Percentiles rank a stretch among this genome's conserved stretches.
phyloP scores from a whole-genome alignment of 1,284 basidiomycete species.

The Cryptococcus jaspeensis region DNA sequence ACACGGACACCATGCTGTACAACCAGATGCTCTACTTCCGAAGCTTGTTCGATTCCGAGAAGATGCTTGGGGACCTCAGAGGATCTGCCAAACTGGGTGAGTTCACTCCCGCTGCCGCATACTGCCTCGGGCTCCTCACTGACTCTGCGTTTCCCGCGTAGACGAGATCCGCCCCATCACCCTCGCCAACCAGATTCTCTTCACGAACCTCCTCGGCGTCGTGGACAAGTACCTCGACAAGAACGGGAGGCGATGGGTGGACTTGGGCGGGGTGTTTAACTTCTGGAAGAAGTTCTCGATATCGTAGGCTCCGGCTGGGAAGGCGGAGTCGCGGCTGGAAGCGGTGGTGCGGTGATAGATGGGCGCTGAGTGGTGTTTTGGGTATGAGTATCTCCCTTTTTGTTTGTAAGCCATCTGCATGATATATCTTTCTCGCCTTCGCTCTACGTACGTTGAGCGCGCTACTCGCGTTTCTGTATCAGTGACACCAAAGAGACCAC shows the following conservation, averaged over 20 bases:
- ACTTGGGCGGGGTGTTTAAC: slow-evolving; percentile 71
- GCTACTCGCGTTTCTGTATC: no score
- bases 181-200: slow-evolving; percentile 56
- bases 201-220: slow-evolving; percentile 59
- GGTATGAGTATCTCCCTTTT: no score
- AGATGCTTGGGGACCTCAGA: slow-evolving; percentile 58
- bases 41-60: slow-evolving; percentile 72
- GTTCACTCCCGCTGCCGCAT: slow-evolving; percentile 25
- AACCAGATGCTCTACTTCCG: slow-evolving; percentile 80
- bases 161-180: slow-evolving; percentile 61
- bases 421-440: no score
- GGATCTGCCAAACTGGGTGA: slow-evolving; percentile 58
- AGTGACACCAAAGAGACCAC: no score
- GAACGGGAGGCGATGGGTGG: slow-evolving; percentile 83
- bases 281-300: slow-evolving; percentile 60
- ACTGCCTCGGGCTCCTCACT: neutral
- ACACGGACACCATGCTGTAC: slow-evolving; percentile 77
- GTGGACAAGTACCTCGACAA: slow-evolving; percentile 76
- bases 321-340: no score
- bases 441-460: no score
- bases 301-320: neutral
- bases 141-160: neutral
- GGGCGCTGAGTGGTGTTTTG: no score
- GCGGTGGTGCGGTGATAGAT: no score
- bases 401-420: no score